These are phyloP conservation scores for Coffea humblotiana DNA, from an alignment of 305 asterid species.

Conservation along the genomic window DNA sequence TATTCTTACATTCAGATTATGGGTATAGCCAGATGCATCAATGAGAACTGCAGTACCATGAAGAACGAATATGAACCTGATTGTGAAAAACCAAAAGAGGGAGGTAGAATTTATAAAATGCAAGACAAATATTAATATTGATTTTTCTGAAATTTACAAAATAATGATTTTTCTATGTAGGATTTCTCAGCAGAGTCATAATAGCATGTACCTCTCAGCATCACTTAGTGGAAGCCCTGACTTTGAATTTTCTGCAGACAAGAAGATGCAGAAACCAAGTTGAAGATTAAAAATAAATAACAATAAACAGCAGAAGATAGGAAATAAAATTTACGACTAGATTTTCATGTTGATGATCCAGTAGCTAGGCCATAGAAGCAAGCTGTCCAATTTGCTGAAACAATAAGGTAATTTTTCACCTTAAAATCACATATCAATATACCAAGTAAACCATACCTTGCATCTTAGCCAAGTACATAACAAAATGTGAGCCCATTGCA, in stretches of 20 bases:
- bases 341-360: neutral
- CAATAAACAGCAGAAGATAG: neutral
- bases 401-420: neutral
- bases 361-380: neutral
- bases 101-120: neutral
- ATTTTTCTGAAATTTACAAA: neutral
- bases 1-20: constrained; percentile 54
- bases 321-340: neutral
- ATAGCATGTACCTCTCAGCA: constrained; percentile 70
- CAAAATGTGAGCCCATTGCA: constrained; percentile 83
- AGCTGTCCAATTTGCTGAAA: neutral
- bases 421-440: neutral
- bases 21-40: constrained; percentile 42
- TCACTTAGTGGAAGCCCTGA: constrained; percentile 73
- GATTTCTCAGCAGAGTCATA: neutral
- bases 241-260: constrained; percentile 62
- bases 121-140: neutral
- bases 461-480: constrained; percentile 94
- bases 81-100: constrained; percentile 23
- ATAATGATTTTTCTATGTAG: neutral
- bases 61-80: constrained; percentile 80
- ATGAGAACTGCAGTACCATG: constrained; percentile 64
- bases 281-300: neutral
- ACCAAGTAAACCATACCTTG: constrained; percentile 50
- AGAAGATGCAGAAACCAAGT: neutral